phyloP scores from a whole-genome alignment of 164 flowering plant genomes.

The Nymphaea colorata region DNA sequence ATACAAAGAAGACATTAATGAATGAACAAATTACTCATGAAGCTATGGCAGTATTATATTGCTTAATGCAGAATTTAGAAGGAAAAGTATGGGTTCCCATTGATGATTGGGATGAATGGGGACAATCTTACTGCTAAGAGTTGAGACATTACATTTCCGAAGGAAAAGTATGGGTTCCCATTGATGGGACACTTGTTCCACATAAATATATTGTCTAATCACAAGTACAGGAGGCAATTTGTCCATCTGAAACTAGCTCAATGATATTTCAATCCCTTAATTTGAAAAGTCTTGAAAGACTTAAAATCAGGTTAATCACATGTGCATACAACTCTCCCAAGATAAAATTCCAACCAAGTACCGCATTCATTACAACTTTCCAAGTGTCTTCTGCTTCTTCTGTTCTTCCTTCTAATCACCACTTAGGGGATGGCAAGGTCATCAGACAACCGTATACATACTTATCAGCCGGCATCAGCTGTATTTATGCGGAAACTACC shows the following conservation, averaged over 20 bases:
- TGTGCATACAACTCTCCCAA: background rate
- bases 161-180: background rate
- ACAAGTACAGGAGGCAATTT: background rate
- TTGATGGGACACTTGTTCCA: background rate
- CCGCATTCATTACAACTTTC: background rate
- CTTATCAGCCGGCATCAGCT: background rate
- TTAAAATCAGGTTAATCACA: background rate
- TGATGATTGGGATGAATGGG: background rate
- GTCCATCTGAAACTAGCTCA: background rate
- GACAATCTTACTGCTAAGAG: background rate
- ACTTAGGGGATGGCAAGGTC: background rate
- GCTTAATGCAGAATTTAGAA: too few species aligned
- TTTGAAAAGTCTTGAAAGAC: background rate
- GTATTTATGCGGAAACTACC: background rate
- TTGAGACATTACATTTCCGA: background rate
- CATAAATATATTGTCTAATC: background rate
- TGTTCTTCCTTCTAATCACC: background rate
- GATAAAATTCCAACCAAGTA: background rate
- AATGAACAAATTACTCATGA: background rate
- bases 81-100: background rate
- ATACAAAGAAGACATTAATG: background rate
- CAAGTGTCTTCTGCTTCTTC: background rate
- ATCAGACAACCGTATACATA: background rate
- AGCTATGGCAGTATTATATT: too few species aligned
- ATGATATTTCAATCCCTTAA: background rate